These are phyloP conservation scores for Sapria himalayana DNA, from an alignment of 345 rosid genomes.

Conservation along the genomic window DNA sequence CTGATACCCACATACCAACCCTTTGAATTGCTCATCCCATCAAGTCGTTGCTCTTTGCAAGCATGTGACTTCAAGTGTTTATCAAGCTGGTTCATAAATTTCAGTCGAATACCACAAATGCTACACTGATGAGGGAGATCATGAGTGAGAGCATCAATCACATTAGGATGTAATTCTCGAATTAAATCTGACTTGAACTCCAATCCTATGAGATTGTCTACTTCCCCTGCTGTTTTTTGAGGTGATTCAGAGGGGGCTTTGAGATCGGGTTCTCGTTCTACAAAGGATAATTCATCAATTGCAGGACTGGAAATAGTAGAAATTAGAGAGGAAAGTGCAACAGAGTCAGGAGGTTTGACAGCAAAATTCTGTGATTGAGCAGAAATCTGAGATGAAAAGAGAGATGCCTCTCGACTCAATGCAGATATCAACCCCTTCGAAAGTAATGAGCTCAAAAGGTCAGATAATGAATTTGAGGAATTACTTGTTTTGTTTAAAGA, in stretches of 20 bases:
- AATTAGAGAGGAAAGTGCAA: constrained; percentile 18
- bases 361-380: constrained; percentile 16
- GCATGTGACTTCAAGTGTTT: constrained; percentile 69
- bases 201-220: constrained; percentile 39
- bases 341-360: constrained; percentile 13
- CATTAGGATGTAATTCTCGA: constrained; percentile 56
- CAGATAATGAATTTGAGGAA: constrained; percentile 43
- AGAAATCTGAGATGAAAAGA: constrained; percentile 12
- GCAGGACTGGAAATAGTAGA: constrained; percentile 14
- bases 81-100: constrained; percentile 37
- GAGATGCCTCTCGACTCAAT: constrained; percentile 31
- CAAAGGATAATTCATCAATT: constrained; percentile 16
- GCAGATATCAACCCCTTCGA: constrained; percentile 82
- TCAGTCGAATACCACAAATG: constrained; percentile 57
- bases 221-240: constrained; percentile 12
- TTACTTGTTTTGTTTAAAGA: constrained; percentile 22
- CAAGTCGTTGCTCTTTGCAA: constrained; percentile 18
- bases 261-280: constrained; percentile 18
- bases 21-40: constrained; percentile 20
- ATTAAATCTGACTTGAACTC: constrained; percentile 52
- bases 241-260: constrained; percentile 13
- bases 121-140: constrained; percentile 54
- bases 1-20: constrained; percentile 49
- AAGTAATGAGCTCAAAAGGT: constrained; percentile 75
- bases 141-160: constrained; percentile 40